A percentile compares a stretch with the other conserved stretches of the same genome.
These are phyloP conservation scores for Zygotorulaspora chibaensis DNA, from an alignment of 805 yeast species.

Conservation along the genomic window DNA sequence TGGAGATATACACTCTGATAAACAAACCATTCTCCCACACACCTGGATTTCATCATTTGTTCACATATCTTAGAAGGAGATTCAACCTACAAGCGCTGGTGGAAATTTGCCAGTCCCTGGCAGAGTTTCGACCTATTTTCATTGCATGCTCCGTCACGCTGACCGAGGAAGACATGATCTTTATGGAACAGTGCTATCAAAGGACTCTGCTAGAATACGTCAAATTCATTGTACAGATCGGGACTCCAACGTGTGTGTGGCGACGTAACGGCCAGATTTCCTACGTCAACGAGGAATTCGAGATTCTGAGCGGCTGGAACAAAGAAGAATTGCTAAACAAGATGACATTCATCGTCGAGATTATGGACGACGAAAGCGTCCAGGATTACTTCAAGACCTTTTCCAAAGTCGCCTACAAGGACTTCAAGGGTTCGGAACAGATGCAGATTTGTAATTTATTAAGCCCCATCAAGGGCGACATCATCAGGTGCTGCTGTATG, in stretches of 20 bases:
- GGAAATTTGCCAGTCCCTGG: constrained; percentile 81
- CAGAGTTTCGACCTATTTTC: constrained; percentile 86
- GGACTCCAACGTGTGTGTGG: constrained; percentile 96
- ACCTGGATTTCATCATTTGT: constrained; percentile 80
- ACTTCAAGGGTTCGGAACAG: constrained; percentile 81
- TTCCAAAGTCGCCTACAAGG: constrained; percentile 83
- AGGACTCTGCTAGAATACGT: constrained; percentile 86
- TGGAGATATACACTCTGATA: constrained; percentile 74
- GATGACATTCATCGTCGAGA: constrained; percentile 68
- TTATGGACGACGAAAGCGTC: constrained; percentile 83
- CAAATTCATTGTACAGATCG: constrained; percentile 74
- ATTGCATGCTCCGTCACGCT: constrained; percentile 87
- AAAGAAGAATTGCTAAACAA: constrained; percentile 61
- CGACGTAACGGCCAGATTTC: constrained; percentile 93
- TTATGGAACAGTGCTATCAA: constrained; percentile 95
- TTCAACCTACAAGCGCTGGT: constrained; percentile 68
- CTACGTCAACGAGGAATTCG: constrained; percentile 91
- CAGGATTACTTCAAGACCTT: constrained; percentile 84
- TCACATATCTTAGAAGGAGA: constrained; percentile 65
- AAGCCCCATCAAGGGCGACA: constrained; percentile 48
- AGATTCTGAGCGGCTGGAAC: constrained; percentile 87
- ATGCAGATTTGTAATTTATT: constrained; percentile 81
- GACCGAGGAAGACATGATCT: constrained; percentile 85
- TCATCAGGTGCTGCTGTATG: constrained; percentile 71
- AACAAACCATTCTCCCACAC: constrained; percentile 80